Conservation (phyloP, 768 basidiomycete species). For the Russula ochroleuca region DNA sequence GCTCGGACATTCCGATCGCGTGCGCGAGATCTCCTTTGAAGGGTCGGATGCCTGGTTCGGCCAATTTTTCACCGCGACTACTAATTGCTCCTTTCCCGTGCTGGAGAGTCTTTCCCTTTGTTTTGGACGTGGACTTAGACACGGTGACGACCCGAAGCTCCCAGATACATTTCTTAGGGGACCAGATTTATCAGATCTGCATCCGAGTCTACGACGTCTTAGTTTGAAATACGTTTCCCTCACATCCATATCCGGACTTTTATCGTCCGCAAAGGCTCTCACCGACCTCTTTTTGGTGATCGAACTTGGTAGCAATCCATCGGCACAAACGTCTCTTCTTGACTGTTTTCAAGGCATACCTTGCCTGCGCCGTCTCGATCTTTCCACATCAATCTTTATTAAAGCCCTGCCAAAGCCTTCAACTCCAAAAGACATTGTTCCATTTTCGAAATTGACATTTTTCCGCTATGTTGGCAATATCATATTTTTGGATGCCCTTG, state of each 20-base stretch:
- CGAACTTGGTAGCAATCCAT: too few relatives aligned
- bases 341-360: not conserved
- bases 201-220: not conserved
- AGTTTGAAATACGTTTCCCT: not conserved
- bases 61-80: not conserved
- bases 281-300: not conserved
- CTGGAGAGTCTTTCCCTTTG: slow-evolving; percentile 1
- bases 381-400: not conserved
- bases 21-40: not conserved
- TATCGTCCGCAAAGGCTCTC: slow-evolving; percentile 1
- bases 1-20: not conserved
- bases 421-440: not conserved
- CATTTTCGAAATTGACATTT: not conserved
- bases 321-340: not conserved
- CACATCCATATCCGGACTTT: not conserved
- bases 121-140: accelerated
- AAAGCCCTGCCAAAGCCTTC: not conserved
- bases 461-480: not conserved
- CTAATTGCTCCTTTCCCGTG: not conserved
- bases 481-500: not conserved
- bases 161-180: not conserved
- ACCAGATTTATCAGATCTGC: not conserved
- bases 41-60: too few relatives aligned
- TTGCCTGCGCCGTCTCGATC: not conserved
- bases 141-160: not conserved